Evolutionary conservation across 73 alveolate species (phyloP).

Genomic region (Paramecium sexaurelia): DNA sequence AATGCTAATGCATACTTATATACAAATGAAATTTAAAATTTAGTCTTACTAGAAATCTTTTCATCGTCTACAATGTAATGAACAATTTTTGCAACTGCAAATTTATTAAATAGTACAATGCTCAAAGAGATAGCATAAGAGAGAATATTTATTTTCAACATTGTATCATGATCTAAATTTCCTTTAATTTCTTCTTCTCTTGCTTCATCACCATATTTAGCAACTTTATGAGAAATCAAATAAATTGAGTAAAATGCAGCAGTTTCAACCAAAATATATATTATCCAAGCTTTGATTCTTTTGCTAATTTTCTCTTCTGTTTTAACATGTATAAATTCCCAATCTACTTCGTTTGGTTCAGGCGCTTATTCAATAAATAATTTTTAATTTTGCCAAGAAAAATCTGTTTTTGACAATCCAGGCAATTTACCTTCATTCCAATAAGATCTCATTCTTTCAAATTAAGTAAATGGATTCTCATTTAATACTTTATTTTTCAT

Average conservation of each 20-base stretch:
- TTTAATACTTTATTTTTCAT: conserved; percentile 13
- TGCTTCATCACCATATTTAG: conserved; percentile 45
- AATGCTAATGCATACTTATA: conserved; percentile 24
- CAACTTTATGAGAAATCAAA: neutral
- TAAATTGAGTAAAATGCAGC: conserved; percentile 22
- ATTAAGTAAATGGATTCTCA: conserved; percentile 25
- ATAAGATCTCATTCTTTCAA: conserved; percentile 43
- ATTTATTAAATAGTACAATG: conserved; percentile 55
- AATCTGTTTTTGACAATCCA: neutral
- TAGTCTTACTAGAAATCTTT: conserved; percentile 33
- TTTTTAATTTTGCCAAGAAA: conserved; percentile 49
- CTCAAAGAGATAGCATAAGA: conserved; percentile 32
- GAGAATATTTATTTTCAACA: neutral
- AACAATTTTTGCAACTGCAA: conserved; percentile 32
- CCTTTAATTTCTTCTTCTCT: conserved; percentile 48
- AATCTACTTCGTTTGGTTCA: conserved; percentile 66
- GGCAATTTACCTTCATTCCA: conserved; percentile 29
- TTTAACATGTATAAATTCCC: conserved; percentile 60
- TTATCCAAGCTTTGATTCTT: neutral
- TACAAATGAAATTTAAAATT: conserved; percentile 46
- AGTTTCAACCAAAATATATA: neutral
- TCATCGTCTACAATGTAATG: conserved; percentile 61
- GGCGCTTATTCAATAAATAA: conserved; percentile 55
- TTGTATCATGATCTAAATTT: neutral
- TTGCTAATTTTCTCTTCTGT: conserved; percentile 34